Percentiles rank a stretch among this genome's conserved stretches.
Conservation (phyloP, 75 land plant species). For the Gnetum montanum region DNA sequence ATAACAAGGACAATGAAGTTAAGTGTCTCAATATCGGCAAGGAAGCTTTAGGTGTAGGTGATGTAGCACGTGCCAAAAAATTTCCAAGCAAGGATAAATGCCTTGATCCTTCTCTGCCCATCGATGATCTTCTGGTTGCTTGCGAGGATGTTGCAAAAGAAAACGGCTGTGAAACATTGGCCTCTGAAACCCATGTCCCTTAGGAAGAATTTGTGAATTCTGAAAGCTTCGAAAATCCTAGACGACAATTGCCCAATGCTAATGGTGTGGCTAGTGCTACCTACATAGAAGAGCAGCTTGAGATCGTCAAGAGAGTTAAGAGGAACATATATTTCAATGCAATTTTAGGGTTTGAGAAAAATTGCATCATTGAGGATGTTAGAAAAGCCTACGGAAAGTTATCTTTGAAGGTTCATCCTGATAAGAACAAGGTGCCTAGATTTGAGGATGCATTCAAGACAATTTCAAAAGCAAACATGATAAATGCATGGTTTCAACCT, state of each 20-base stretch:
- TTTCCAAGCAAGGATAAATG: slow-evolving; percentile 59
- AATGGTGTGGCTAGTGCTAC: too few relatives aligned
- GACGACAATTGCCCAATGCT: too few relatives aligned
- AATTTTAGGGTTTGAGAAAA: slow-evolving; percentile 66
- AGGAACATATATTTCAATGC: slow-evolving; percentile 58
- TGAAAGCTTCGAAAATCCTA: too few relatives aligned
- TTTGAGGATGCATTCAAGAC: slow-evolving; percentile 91
- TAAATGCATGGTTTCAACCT: too few relatives aligned
- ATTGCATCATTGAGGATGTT: slow-evolving; percentile 61
- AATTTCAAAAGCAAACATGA: slow-evolving; percentile 76
- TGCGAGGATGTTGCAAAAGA: slow-evolving; percentile 6
- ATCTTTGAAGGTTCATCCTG: slow-evolving; percentile 91
- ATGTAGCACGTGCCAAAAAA: slow-evolving; percentile 50
- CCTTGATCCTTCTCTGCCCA: slow-evolving; percentile 44
- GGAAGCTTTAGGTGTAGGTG: slow-evolving; percentile 48
- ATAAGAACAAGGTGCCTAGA: slow-evolving; percentile 82
- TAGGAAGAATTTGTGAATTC: too few relatives aligned
- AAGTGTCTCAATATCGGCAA: slow-evolving; percentile 66
- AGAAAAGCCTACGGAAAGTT: slow-evolving; percentile 82
- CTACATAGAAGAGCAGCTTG: too few relatives aligned
- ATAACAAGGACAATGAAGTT: slow-evolving; percentile 76
- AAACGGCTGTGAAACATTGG: not conserved
- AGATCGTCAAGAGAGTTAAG: too few relatives aligned
- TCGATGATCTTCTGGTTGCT: slow-evolving; percentile 44
- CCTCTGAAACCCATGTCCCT: not conserved